Evolutionary conservation across 2,329 filamentous ascomycete genomes (phyloP), one percentile per base, ranked within the genome.

Genomic region (Claviceps sp.): DNA sequence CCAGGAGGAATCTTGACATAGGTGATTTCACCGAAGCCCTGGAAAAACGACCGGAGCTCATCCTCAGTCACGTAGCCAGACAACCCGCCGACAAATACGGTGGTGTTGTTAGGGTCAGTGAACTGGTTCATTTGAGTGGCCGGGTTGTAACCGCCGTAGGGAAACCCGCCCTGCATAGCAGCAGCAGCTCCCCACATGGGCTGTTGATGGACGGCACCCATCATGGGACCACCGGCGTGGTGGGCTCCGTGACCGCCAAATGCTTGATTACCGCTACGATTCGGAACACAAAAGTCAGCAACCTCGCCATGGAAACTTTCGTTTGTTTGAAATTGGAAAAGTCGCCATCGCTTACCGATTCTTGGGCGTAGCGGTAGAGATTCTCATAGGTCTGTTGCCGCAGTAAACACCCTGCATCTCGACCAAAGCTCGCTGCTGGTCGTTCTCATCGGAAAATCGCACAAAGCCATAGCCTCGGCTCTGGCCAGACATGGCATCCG

Each of bases 331-430:
- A 34, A 11, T 34, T 34, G 30, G 1, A 34, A 9, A 34, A 34
- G 30, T 34, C 16, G 4, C 4, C 30, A 22, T 20, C 24, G 43
- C 72, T 51, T 68, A 77, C 74, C 77, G 75, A 75, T 96, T 96
- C 85, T 97, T 98, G 52, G 93, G 93, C 24, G 93, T 97, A 9
- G 93, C 93, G 56, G 93, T 96, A 50, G 88, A 95, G 66, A 98
- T 97, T 64, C 93, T 86, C 93, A 98, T 98, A 51, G 93, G 93
- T 57, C 93, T 82, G 73, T 97, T 98, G 58, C 93, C 93, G 67
- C 93, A 97, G 77, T 97, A 98, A 38, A 97, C 93, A 60, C 93
- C 93, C 74, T 98, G 93, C 93, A 98, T 98, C 74, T 98, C 93
- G 50, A 85, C 85, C 22, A 98, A 78, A 57, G 93, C 91, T 56